These are phyloP conservation scores for Pythium biforme DNA, from an alignment of 352 stramenopile genomes.

Conservation along the genomic window DNA sequence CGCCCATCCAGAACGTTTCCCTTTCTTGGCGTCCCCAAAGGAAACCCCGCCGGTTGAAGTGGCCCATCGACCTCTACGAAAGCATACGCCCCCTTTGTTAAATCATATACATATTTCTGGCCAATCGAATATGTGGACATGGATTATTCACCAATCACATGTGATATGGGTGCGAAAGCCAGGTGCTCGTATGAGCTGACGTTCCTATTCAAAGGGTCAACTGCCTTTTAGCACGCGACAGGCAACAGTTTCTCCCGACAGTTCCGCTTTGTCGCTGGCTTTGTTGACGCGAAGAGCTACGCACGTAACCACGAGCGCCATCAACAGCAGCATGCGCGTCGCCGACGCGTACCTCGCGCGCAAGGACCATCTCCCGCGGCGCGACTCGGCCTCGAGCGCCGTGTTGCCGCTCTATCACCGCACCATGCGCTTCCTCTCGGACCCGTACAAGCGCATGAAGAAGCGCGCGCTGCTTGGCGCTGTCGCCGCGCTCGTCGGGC, in stretches of 20 bases:
- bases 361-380: slow-evolving; percentile 15
- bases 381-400: slow-evolving; percentile 15
- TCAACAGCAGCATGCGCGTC: slow-evolving; percentile 1
- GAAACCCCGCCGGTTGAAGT: slow-evolving; percentile 30
- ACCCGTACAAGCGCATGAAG: slow-evolving; percentile 62
- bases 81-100: background rate
- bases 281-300: background rate
- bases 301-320: background rate
- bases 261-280: background rate
- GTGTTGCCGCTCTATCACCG: slow-evolving; percentile 63
- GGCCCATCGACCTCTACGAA: background rate
- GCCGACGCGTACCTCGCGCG: slow-evolving; percentile 11
- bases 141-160: slow-evolving; percentile 1
- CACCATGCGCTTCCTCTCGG: slow-evolving; percentile 56
- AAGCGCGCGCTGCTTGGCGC: slow-evolving; percentile 39
- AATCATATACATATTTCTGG: background rate
- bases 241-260: slow-evolving; percentile 1
- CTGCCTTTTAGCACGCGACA: too few species aligned
- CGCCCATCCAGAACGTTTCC: too few species aligned
- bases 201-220: too few species aligned
- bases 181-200: too few species aligned
- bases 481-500: slow-evolving; percentile 44
- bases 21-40: slow-evolving; percentile 1
- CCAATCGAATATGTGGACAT: slow-evolving; percentile 7
- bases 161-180: too few species aligned